Evolutionary conservation across 257 asterid species (phyloP).

Genomic region (Eucommia ulmoides): DNA sequence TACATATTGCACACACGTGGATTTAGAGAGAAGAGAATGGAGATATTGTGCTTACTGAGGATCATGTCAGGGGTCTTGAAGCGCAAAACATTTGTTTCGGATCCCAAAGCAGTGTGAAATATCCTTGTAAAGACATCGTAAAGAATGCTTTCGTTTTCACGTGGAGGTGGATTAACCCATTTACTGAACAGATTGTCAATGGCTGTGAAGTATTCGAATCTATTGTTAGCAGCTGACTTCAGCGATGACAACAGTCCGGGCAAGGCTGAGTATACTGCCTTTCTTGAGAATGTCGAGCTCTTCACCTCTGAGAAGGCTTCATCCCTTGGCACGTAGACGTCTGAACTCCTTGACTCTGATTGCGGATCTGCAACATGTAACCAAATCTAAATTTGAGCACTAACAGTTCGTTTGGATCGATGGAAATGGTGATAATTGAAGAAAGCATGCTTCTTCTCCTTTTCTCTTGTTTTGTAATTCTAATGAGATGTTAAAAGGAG

Average conservation of each 20-base stretch:
- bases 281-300: not conserved
- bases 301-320: not conserved
- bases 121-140: not conserved
- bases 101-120: not conserved
- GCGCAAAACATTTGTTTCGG: slow-evolving; percentile 2
- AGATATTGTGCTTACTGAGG: not conserved
- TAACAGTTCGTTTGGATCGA: too few relatives aligned
- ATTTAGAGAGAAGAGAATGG: too few relatives aligned
- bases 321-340: not conserved
- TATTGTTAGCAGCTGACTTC: not conserved
- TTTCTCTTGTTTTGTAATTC: too few relatives aligned
- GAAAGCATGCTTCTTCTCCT: too few relatives aligned
- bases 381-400: too few relatives aligned
- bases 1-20: too few relatives aligned
- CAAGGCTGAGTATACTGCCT: not conserved
- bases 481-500: too few relatives aligned
- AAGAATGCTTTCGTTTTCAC: not conserved
- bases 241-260: not conserved
- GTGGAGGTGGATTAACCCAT: not conserved
- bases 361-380: not conserved
- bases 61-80: slow-evolving; percentile 7
- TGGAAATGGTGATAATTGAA: too few relatives aligned
- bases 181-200: not conserved
- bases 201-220: not conserved
- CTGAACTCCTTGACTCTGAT: not conserved